phyloP scores from a whole-genome alignment of 345 rosid genomes.

The Anacardium occidentale region DNA sequence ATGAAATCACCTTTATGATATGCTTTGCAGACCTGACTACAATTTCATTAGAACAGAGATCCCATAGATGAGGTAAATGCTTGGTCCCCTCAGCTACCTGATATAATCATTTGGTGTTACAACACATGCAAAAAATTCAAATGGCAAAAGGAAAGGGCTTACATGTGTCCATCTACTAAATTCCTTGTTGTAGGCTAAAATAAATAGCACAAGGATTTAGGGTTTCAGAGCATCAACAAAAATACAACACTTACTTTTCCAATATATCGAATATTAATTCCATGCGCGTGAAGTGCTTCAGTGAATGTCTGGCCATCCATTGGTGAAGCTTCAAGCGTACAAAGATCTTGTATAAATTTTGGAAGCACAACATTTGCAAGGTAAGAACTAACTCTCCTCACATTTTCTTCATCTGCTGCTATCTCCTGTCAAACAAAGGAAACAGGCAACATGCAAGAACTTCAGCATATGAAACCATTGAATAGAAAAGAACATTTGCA shows the following conservation, averaged over 20 bases:
- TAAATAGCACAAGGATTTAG: conserved; percentile 2
- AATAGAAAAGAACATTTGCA: background rate
- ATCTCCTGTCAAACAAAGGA: conserved; percentile 55
- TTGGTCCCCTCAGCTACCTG: conserved; percentile 92
- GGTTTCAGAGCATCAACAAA: background rate
- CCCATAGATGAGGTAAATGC: conserved; percentile 92
- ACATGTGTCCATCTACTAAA: background rate
- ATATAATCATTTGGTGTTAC: background rate
- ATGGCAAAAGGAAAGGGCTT: background rate
- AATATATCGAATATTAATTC: conserved; percentile 90
- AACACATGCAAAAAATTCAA: background rate
- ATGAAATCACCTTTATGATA: conserved; percentile 70
- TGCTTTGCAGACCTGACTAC: conserved; percentile 90
- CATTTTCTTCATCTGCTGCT: conserved; percentile 82
- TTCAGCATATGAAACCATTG: background rate
- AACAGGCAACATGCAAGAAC: background rate
- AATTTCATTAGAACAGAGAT: conserved; percentile 87
- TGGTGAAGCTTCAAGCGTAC: conserved; percentile 95
- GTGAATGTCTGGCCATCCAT: conserved; percentile 99
- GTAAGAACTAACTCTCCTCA: conserved; percentile 75
- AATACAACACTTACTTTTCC: conserved; percentile 61
- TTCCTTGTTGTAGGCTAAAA: background rate
- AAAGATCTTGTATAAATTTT: conserved; percentile 90
- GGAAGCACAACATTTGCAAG: conserved; percentile 85
- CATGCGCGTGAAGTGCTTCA: conserved; percentile 98